phyloP scores from a whole-genome alignment of 2,329 filamentous ascomycete species.

The Diplodia mutila region DNA sequence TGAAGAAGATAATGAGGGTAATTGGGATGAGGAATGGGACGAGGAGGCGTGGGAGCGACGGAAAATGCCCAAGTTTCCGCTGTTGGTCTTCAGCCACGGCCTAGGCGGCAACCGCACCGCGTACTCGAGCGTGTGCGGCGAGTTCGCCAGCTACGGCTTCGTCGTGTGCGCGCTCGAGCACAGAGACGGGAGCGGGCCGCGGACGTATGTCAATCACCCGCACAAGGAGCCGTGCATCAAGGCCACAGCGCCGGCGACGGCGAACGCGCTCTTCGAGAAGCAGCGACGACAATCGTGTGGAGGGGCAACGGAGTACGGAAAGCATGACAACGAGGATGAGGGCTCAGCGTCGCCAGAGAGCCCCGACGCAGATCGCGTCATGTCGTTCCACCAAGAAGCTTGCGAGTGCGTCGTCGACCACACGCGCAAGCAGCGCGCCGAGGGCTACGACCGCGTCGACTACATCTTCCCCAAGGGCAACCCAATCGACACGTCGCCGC shows the following conservation, averaged over 20 bases:
- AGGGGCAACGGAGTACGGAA: not conserved
- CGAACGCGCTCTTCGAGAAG: not conserved
- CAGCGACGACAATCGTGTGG: not conserved
- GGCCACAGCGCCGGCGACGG: not conserved
- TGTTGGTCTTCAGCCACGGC: slow-evolving; percentile 69
- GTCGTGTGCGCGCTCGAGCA: slow-evolving; percentile 68
- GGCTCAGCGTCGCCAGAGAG: not conserved
- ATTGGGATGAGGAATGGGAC: slow-evolving; percentile 32
- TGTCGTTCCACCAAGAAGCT: slow-evolving; percentile 35
- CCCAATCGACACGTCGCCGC: slow-evolving; percentile 52
- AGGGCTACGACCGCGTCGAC: slow-evolving; percentile 56
- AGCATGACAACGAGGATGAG: not conserved
- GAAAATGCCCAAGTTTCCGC: slow-evolving; percentile 57
- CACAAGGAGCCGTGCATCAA: slow-evolving; percentile 35
- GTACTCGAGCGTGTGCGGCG: slow-evolving; percentile 66
- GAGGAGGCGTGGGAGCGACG: slow-evolving; percentile 28
- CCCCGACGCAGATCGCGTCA: not conserved
- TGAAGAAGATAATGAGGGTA: slow-evolving; percentile 32
- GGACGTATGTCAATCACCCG: slow-evolving; percentile 63
- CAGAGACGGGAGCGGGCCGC: slow-evolving; percentile 65
- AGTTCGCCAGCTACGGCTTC: slow-evolving; percentile 69
- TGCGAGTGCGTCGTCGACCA: slow-evolving; percentile 42
- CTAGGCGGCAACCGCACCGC: slow-evolving; percentile 66
- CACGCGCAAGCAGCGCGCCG: slow-evolving; percentile 42
- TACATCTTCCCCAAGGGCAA: slow-evolving; percentile 65